A percentile compares a stretch with the other conserved stretches of the same genome.
Conservation (phyloP, 768 basidiomycete genomes). For the Tulasnella sp. region DNA sequence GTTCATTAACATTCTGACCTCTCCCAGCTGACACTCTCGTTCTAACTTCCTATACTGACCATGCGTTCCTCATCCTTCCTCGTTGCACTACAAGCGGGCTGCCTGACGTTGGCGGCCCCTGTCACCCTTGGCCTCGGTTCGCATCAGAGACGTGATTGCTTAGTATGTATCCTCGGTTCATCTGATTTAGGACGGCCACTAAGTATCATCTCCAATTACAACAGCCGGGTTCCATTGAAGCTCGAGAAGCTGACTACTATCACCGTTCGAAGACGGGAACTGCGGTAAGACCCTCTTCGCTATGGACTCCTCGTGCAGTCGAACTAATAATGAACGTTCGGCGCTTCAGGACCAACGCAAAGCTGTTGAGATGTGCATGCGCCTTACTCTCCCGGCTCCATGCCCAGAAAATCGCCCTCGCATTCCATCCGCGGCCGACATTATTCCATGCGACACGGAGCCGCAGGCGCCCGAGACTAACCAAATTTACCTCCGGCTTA, state of each 20-base stretch:
- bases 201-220: too few relatives aligned
- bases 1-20: too few relatives aligned
- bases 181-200: background rate
- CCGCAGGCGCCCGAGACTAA: background rate
- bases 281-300: background rate
- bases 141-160: background rate
- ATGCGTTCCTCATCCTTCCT: constrained; percentile 10
- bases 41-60: too few relatives aligned
- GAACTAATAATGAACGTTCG: background rate
- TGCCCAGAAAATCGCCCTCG: background rate
- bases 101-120: background rate
- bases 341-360: background rate
- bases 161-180: background rate
- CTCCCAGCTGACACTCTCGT: too few relatives aligned
- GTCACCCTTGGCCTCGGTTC: background rate
- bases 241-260: background rate
- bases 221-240: background rate
- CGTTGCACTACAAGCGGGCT: constrained; percentile 1
- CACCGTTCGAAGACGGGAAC: background rate
- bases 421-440: background rate
- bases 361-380: constrained; percentile 4
- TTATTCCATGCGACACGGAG: background rate
- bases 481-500: too few relatives aligned
- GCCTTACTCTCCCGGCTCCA: background rate
- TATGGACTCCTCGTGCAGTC: background rate